These are phyloP conservation scores for Mycena sp. DNA, from an alignment of 1,284 basidiomycete genomes.

Conservation along the genomic window DNA sequence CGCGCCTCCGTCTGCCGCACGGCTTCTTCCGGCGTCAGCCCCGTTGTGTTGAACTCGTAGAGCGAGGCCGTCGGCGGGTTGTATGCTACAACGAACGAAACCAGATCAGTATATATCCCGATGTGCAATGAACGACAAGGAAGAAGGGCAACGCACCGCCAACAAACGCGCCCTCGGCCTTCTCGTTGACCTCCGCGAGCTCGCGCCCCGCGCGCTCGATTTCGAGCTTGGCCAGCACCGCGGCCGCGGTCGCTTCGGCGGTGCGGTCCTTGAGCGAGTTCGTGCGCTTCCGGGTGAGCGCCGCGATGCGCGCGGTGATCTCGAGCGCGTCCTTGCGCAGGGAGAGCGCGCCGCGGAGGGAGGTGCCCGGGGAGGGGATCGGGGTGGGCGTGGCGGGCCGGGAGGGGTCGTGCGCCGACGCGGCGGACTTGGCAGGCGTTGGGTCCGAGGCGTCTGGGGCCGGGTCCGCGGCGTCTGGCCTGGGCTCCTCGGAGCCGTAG, in stretches of 20 bases:
- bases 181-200: conserved; percentile 22
- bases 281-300: conserved; percentile 21
- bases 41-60: conserved; percentile 31
- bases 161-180: conserved; percentile 29
- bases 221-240: conserved; percentile 22
- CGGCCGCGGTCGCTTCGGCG: neutral
- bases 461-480: conserved; percentile 6
- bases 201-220: conserved; percentile 26
- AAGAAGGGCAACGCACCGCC: conserved; percentile 9
- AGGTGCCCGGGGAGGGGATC: conserved; percentile 5
- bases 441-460: neutral
- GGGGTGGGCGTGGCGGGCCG: neutral
- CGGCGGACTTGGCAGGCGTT: neutral
- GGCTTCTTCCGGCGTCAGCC: conserved; percentile 26
- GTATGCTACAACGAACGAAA: conserved; percentile 16
- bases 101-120: neutral
- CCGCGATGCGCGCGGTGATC: conserved; percentile 23
- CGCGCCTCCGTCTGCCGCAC: conserved; percentile 27
- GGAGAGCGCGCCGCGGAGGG: conserved; percentile 19
- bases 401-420: neutral
- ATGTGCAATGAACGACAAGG: neutral
- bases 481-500: conserved; percentile 13
- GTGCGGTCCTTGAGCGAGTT: conserved; percentile 7
- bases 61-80: conserved; percentile 29
- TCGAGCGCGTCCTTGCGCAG: conserved; percentile 27